phyloP scores from a whole-genome alignment of 1,284 basidiomycete species.

The Rhodotorula sp. region DNA sequence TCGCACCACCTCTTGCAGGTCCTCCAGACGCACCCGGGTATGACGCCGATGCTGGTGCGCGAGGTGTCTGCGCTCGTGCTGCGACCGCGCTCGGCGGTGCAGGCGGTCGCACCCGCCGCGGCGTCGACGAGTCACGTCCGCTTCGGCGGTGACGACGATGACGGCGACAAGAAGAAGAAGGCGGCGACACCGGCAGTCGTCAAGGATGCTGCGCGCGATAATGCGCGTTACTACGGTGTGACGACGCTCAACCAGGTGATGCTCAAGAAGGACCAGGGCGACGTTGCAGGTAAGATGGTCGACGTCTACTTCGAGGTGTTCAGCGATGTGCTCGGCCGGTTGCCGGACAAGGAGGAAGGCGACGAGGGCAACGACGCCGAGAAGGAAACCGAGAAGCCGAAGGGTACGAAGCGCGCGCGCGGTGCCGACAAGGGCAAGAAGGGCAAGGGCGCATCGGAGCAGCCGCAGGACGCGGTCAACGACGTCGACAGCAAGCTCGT shows the following conservation, averaged over 20 bases:
- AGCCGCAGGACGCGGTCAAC: slow-evolving; percentile 60
- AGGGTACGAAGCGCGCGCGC: slow-evolving; percentile 47
- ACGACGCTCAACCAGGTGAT: slow-evolving; percentile 95
- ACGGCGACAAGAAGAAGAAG: slow-evolving; percentile 27
- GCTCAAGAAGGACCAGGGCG: slow-evolving; percentile 65
- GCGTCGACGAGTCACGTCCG: slow-evolving; percentile 53
- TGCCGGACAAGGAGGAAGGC: slow-evolving; percentile 51
- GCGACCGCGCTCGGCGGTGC: slow-evolving; percentile 56
- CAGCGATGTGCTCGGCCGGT: slow-evolving; percentile 74
- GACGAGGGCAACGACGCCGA: slow-evolving; percentile 51
- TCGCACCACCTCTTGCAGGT: slow-evolving; percentile 88
- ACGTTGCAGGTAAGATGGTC: slow-evolving; percentile 79
- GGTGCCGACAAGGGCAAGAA: slow-evolving; percentile 26
- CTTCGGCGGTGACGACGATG: slow-evolving; percentile 48
- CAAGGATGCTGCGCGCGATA: slow-evolving; percentile 58
- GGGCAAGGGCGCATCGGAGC: slow-evolving; percentile 50
- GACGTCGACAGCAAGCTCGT: slow-evolving; percentile 81
- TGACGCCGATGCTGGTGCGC: slow-evolving; percentile 88
- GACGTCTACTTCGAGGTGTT: slow-evolving; percentile 96
- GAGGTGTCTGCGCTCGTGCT: slow-evolving; percentile 82
- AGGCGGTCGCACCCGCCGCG: slow-evolving; percentile 51
- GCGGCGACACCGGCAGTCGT: slow-evolving; percentile 44
- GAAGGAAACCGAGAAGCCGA: slow-evolving; percentile 41
- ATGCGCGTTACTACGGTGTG: slow-evolving; percentile 84
- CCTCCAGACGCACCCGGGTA: slow-evolving; percentile 85